Conservation (phyloP, 352 stramenopile genomes). For the Phytophthora cactorum region DNA sequence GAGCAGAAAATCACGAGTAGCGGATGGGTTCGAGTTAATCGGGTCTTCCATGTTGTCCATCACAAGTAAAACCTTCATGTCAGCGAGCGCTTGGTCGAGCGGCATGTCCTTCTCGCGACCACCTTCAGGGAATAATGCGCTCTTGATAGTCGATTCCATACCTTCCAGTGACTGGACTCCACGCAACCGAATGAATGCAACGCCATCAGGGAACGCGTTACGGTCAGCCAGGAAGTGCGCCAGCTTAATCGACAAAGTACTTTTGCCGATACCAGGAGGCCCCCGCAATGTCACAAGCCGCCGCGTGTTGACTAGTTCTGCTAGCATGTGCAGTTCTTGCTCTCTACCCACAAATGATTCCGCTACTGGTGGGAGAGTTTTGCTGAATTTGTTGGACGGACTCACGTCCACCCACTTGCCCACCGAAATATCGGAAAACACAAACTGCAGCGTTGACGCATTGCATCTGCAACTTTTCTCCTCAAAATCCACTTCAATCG, state of each 20-base stretch:
- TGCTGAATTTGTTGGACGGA: constrained; percentile 68
- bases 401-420: constrained; percentile 83
- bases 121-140: constrained; percentile 63
- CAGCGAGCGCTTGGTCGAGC: constrained; percentile 58
- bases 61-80: constrained; percentile 70
- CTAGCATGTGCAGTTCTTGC: constrained; percentile 76
- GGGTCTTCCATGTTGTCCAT: constrained; percentile 88
- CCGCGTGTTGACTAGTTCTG: constrained; percentile 58
- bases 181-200: constrained; percentile 76
- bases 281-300: constrained; percentile 79
- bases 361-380: constrained; percentile 69
- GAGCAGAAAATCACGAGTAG: constrained; percentile 67
- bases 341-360: constrained; percentile 80
- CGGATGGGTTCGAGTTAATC: constrained; percentile 66
- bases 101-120: constrained; percentile 70
- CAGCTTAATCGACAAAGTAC: constrained; percentile 72
- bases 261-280: constrained; percentile 80
- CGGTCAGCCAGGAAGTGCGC: constrained; percentile 79
- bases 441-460: constrained; percentile 55
- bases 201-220: constrained; percentile 73
- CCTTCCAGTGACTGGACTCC: constrained; percentile 75
- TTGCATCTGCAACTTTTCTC: constrained; percentile 62
- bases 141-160: constrained; percentile 79
- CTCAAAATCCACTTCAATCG: constrained; percentile 61
- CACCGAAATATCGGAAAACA: constrained; percentile 75